These are phyloP conservation scores for Fragaria vesca DNA, from an alignment of 306 rosid genomes.

Conservation along the genomic window DNA sequence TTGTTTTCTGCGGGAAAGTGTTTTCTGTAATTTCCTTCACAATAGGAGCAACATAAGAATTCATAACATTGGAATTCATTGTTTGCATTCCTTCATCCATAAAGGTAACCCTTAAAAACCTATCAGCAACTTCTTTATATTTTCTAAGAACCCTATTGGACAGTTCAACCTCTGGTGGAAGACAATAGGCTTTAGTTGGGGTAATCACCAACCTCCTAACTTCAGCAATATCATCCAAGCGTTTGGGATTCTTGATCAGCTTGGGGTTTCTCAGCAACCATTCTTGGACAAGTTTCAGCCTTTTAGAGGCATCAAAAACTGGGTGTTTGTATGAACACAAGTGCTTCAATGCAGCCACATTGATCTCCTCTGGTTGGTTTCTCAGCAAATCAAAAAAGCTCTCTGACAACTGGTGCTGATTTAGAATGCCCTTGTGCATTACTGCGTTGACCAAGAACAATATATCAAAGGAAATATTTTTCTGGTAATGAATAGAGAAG, in stretches of 20 bases:
- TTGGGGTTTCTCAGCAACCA: constrained; percentile 71
- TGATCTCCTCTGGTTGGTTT: constrained; percentile 57
- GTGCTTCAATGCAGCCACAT: constrained; percentile 76
- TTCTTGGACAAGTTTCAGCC: constrained; percentile 60
- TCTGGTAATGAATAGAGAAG: constrained; percentile 46
- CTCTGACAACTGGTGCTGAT: constrained; percentile 56
- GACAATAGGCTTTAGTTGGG: constrained; percentile 80
- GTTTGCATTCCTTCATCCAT: constrained; percentile 94
- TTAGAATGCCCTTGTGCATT: constrained; percentile 65
- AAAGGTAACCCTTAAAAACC: constrained; percentile 78
- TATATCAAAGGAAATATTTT: constrained; percentile 56
- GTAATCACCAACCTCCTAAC: constrained; percentile 80
- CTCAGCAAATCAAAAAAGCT: constrained; percentile 56
- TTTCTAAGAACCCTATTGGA: constrained; percentile 80
- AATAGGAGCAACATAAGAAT: constrained; percentile 65
- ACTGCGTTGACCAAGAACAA: constrained; percentile 70
- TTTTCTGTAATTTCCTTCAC: constrained; percentile 62
- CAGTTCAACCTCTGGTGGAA: constrained; percentile 77
- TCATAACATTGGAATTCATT: constrained; percentile 53
- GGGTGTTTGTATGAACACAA: constrained; percentile 58
- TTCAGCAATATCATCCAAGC: constrained; percentile 55
- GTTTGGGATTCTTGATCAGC: constrained; percentile 54
- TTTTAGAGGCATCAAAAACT: constrained; percentile 54
- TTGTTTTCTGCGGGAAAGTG: constrained; percentile 56
- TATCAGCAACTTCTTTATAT: constrained; percentile 61